phyloP scores from a whole-genome alignment of 768 basidiomycete genomes.

The Hericium erinaceus region DNA sequence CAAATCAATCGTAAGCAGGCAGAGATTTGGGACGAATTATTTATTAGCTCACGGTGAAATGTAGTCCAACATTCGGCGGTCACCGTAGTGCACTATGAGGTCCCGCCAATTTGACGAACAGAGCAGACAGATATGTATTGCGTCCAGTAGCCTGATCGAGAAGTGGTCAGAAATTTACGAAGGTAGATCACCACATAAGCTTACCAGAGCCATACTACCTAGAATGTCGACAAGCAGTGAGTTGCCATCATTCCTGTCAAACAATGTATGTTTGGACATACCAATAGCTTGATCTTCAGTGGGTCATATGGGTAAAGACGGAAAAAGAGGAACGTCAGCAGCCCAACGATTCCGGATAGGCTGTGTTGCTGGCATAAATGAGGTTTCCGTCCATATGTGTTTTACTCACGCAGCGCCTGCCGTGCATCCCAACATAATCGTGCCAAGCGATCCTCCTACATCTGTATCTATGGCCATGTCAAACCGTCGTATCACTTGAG shows the following conservation, averaged over 20 bases:
- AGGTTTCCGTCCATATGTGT: background rate
- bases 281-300: background rate
- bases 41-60: background rate
- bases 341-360: background rate
- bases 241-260: background rate
- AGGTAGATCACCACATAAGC: background rate
- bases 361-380: background rate
- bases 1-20: background rate
- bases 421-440: background rate
- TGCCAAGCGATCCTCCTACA: background rate
- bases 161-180: background rate
- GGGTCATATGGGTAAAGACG: background rate
- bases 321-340: background rate
- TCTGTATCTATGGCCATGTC: background rate
- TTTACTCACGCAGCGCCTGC: background rate
- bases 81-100: background rate
- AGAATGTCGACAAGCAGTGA: background rate
- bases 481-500: background rate
- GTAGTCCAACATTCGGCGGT: background rate
- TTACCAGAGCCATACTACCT: background rate
- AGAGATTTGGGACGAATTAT: background rate
- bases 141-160: background rate
- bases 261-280: background rate
- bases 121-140: background rate
- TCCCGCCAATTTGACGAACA: background rate